Evolutionary conservation across 1,139 yeast species (phyloP), one percentile per base, ranked within the genome.

Genomic region (Hyphopichia fennica): DNA sequence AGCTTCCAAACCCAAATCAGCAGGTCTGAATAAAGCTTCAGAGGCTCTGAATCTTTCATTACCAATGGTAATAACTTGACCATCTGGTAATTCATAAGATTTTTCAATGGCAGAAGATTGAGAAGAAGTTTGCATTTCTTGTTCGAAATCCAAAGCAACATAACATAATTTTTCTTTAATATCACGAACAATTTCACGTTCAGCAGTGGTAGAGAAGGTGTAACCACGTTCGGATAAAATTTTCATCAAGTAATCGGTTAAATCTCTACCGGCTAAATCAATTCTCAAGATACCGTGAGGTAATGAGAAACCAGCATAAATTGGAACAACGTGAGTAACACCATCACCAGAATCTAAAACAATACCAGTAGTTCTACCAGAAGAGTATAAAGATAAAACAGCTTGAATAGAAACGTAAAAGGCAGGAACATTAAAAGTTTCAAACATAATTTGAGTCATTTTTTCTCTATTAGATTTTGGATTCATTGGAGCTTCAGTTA

Each of bases 1-100:
- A 68, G 97, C 89, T 81, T 93, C 99, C 71, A 91, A 83, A 72
- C 98, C 96, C 65, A 93, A 81, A 67, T 88, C 95, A 58, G 96
- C 81, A 69, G 99, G 99, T 78, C 95, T 95, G 96, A 93, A 93
- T 71, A 93, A 82, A 62, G 97, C 98, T 81, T 93, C 99, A 73
- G 99, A 95, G 59, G 98, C 96, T 83, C 98, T 91, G 86, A 93
- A 93, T 83, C 99, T 90, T 82, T 93, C 99, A 79, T 93, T 93
- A 79, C 99, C 99, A 65, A 93, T 91, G 68, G 98, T 93, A 72
- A 93, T 91, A 65, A 93, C 99, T 81, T 91, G 96, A 65, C 99
- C 99, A 77, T 93, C 99, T 66, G 99, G 99, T 70, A 93, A 87
- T 82, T 93, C 99, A 78, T 93, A 93, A 61, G 96, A 88, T 81